Conservation (phyloP, 2,329 filamentous ascomycete genomes). For the Arachnopeziza araneosa region DNA sequence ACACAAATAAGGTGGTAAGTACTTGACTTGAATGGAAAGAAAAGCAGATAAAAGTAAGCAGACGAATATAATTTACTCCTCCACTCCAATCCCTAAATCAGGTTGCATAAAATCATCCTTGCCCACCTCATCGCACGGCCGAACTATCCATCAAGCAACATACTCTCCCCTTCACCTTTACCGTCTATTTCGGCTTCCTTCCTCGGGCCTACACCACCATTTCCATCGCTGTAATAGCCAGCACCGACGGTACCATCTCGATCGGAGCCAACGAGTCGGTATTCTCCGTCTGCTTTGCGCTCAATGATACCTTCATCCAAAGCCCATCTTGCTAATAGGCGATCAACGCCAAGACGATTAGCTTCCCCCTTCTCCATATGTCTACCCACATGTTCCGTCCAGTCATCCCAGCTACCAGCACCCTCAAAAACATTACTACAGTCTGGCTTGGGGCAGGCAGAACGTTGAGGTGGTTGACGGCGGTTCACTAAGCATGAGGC, state of each 20-base stretch:
- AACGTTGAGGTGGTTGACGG: conserved; percentile 63
- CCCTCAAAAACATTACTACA: conserved; percentile 70
- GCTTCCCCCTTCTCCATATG: conserved; percentile 77
- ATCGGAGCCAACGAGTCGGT: conserved; percentile 45
- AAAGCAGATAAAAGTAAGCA: neutral
- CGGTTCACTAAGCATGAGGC: conserved; percentile 66
- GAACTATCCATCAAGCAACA: conserved; percentile 22
- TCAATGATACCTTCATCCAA: conserved; percentile 60
- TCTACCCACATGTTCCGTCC: conserved; percentile 86
- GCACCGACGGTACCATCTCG: conserved; percentile 25
- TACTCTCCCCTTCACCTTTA: conserved; percentile 22
- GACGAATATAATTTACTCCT: neutral
- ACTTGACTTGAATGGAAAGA: neutral
- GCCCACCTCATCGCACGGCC: neutral
- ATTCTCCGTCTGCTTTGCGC: conserved; percentile 48
- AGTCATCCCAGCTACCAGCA: conserved; percentile 74
- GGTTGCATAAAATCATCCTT: neutral
- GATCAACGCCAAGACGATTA: conserved; percentile 50
- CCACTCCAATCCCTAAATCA: neutral
- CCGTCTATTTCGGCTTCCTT: conserved; percentile 19
- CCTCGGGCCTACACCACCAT: conserved; percentile 20
- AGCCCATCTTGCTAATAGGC: conserved; percentile 54
- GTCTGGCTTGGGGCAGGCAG: conserved; percentile 65
- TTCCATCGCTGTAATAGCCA: conserved; percentile 31
- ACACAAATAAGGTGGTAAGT: neutral